phyloP scores from a whole-genome alignment of 1,139 yeast genomes.

The Geotrichum candidum region DNA sequence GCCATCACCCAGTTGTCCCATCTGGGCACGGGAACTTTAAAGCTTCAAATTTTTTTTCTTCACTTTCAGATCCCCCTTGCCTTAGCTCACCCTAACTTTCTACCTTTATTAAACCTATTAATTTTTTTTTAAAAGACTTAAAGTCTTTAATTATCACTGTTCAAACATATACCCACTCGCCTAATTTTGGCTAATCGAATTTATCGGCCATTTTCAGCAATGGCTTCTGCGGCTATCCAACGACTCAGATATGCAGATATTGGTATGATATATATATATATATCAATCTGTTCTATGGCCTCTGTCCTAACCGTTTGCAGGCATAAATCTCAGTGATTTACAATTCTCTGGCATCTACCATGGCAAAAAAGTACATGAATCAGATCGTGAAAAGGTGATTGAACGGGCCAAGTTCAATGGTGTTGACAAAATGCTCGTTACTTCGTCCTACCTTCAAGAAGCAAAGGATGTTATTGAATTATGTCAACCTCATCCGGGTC shows the following conservation, averaged over 20 bases:
- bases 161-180: no score
- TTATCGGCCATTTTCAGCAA: not conserved
- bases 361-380: slow-evolving; percentile 58
- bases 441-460: slow-evolving; percentile 74
- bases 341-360: slow-evolving; percentile 82
- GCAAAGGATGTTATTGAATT: slow-evolving; percentile 46
- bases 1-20: no score
- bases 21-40: no score
- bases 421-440: slow-evolving; percentile 66
- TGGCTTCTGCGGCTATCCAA: slow-evolving; percentile 5
- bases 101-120: not conserved
- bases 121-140: no score
- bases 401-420: slow-evolving; percentile 58
- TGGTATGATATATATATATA: slow-evolving; percentile 14
- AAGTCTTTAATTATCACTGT: no score
- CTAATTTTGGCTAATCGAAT: not conserved
- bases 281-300: not conserved
- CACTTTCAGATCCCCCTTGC: not conserved
- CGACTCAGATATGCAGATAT: slow-evolving; percentile 23
- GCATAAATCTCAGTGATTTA: slow-evolving; percentile 80
- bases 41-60: not conserved
- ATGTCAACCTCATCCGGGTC: slow-evolving; percentile 33
- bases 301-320: slow-evolving; percentile 34
- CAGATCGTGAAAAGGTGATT: slow-evolving; percentile 61
- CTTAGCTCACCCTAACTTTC: not conserved